These are phyloP conservation scores for Penicillium hordei DNA, from an alignment of 2,329 filamentous ascomycete species.

Conservation along the genomic window DNA sequence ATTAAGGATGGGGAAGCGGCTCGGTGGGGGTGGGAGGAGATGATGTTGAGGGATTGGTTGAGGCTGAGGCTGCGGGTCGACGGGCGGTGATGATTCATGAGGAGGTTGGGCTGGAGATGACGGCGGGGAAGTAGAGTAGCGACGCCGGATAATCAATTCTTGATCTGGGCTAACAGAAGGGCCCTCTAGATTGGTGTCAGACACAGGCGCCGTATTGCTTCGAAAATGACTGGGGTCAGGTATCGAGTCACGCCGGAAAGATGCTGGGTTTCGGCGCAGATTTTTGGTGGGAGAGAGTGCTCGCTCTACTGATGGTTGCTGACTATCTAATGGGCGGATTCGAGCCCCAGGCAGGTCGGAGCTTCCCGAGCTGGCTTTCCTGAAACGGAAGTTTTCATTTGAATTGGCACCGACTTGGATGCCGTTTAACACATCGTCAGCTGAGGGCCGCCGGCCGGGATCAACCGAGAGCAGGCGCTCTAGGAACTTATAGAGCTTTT, in stretches of 20 bases:
- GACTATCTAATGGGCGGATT: conserved; percentile 43
- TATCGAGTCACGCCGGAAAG: conserved; percentile 28
- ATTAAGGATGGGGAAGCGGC: conserved; percentile 30
- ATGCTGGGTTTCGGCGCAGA: conserved; percentile 20
- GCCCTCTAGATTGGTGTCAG: conserved; percentile 17
- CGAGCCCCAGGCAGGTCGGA: conserved; percentile 37
- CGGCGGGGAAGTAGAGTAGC: conserved; percentile 29
- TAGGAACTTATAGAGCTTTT: conserved; percentile 80
- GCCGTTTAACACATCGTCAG: conserved; percentile 77
- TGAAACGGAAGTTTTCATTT: conserved; percentile 47
- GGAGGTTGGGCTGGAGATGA: conserved; percentile 24
- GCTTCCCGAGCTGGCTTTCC: conserved; percentile 32
- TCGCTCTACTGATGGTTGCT: conserved; percentile 29
- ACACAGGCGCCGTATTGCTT: conserved; percentile 17
- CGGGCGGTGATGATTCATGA: conserved; percentile 11
- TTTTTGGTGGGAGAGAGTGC: conserved; percentile 32
- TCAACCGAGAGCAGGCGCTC: conserved; percentile 77
- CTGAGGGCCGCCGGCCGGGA: conserved; percentile 74
- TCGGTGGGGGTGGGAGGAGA: conserved; percentile 45
- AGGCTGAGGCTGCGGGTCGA: conserved; percentile 6
- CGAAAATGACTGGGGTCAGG: conserved; percentile 26
- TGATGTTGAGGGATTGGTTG: conserved; percentile 30
- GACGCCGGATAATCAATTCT: conserved; percentile 35
- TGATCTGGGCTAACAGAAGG: conserved; percentile 30
- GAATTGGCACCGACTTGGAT: conserved; percentile 66